Base-by-base conservation (phyloP, 2,329 filamentous ascomycete species). In the Helminthosporium solani region DNA sequence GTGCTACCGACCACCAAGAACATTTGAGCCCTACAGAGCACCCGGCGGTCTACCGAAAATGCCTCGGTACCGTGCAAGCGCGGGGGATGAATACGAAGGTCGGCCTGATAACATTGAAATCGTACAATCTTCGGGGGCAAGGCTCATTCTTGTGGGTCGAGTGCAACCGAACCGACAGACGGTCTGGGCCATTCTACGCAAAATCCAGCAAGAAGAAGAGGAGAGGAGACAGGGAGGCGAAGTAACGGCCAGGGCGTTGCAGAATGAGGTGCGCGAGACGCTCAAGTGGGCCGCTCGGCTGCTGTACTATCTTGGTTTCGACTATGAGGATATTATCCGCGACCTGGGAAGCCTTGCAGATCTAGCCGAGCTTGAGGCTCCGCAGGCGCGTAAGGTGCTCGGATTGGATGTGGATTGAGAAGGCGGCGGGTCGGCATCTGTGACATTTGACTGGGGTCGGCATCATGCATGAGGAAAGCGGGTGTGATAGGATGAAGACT, bases 31-130 rank as follows among this genome's bases (percentile, higher is more conserved):
- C 25, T 67, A 61, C 41, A 51, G 56, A 39, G 59, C 65, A 4
- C 62, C 66, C 27, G 67, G 66, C 38, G 67, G 67, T 33, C 35
- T 69, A 25, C 58, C 59, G n/a, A 58, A 40, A 1, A 67, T 70
- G 64, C 53, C 66, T 25, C 56, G 42, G 31, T 60, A 56, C 44
- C 58, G 54, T 23, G 38, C 57, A n/a, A 53, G 49, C 21, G 64
- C 51, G 44, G 51, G 54, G 1, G 50, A 58, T 19, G 57, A 66
- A 43, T 55, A 56, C 38, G 54, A 60, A 38, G 45, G 50, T 20
- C 49, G 58, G 3, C 64, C 65, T 9, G 50, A 56, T 12, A 53
- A 67, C 39, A 66, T 70, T 42, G 59, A 61, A 44, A 45, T 69
- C 28, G 36, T 48, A 20, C 59, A 64, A 47, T 40, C 52, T 3